Evolutionary conservation across 2,329 filamentous ascomycete genomes (phyloP).

Genomic region (Metarhizium robertsii): DNA sequence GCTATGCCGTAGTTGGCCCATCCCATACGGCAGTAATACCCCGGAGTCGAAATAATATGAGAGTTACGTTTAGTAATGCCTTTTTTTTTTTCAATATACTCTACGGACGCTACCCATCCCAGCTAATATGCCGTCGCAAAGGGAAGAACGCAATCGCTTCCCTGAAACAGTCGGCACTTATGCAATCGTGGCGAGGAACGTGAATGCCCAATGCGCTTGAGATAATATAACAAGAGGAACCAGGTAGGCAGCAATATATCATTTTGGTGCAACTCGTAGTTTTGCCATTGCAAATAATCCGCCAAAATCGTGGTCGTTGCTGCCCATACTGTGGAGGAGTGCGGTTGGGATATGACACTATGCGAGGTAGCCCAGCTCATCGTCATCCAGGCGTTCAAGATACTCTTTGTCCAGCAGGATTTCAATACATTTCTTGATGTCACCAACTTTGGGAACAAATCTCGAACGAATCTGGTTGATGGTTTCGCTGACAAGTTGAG

Average conservation of each 20-base stretch:
- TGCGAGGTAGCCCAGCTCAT: slow-evolving; percentile 90
- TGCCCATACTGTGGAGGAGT: background rate
- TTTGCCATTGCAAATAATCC: background rate
- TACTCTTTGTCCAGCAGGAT: slow-evolving; percentile 98
- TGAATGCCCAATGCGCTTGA: background rate
- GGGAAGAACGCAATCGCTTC: background rate
- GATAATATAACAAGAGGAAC: background rate
- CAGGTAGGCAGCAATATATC: background rate
- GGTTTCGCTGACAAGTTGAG: slow-evolving; percentile 85
- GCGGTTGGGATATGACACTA: slow-evolving; percentile 34
- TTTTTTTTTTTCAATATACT: background rate
- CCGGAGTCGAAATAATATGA: background rate
- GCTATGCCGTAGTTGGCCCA: background rate
- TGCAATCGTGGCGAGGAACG: background rate
- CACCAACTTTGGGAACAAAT: slow-evolving; percentile 84
- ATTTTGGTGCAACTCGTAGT: background rate
- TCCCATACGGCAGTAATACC: background rate
- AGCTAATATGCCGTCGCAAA: background rate
- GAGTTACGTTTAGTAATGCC: background rate
- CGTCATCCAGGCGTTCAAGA: slow-evolving; percentile 86
- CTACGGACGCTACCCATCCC: background rate
- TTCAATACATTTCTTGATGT: slow-evolving; percentile 99
- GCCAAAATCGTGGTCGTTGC: background rate
- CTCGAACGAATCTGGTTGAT: slow-evolving; percentile 91
- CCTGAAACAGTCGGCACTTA: background rate